Conservation (phyloP, 208 protist species). For the Acanthamoeba rhysodes region DNA sequence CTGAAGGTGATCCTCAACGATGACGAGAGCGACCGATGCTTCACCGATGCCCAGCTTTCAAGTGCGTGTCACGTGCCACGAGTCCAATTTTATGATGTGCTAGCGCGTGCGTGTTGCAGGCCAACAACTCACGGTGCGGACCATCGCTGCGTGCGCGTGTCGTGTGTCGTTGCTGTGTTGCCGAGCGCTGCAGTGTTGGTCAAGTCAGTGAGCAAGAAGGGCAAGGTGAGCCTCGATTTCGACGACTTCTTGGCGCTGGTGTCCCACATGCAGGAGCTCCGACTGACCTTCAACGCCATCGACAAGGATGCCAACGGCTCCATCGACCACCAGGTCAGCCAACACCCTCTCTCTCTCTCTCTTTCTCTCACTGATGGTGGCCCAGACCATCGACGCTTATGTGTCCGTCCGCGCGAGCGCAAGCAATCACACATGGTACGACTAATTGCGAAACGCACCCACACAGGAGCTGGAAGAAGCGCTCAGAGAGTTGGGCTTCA, state of each 20-base stretch:
- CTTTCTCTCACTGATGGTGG: not conserved
- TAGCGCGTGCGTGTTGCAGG: no score
- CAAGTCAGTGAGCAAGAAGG: constrained; percentile 9
- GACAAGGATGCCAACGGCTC: constrained; percentile 10
- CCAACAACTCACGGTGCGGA: no score
- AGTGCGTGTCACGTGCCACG: not conserved
- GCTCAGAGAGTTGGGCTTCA: not conserved
- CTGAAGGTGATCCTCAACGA: constrained; percentile 17
- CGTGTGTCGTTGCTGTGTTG: not conserved
- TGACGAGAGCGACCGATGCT: not conserved
- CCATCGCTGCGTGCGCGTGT: not conserved
- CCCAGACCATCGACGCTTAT: no score
- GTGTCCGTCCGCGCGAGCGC: no score
- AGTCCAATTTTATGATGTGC: no score
- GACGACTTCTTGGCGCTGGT: constrained; percentile 5
- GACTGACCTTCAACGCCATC: constrained; percentile 1
- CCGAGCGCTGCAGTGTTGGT: constrained; percentile 1
- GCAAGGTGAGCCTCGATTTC: constrained; percentile 5
- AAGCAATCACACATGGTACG: no score
- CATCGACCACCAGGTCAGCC: not conserved
- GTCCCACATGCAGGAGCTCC: not conserved
- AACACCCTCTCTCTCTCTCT: not conserved
- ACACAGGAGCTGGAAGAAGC: not conserved
- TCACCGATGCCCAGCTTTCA: not conserved
- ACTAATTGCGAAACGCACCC: no score